Conservation (phyloP, 306 rosid species). For the Ziziphus jujuba region DNA sequence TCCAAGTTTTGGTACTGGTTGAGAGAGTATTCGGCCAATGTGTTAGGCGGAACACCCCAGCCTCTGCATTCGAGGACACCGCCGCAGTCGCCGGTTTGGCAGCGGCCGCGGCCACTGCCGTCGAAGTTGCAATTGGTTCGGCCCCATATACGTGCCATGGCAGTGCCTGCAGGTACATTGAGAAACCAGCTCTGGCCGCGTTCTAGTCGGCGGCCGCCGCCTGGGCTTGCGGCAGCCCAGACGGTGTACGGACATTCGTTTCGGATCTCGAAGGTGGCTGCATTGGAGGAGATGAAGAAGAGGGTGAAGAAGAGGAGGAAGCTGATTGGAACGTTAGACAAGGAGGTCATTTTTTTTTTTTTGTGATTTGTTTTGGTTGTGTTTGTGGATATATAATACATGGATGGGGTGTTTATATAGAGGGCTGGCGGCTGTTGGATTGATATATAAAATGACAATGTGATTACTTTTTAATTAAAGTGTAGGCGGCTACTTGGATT, state of each 20-base stretch:
- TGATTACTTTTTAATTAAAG: too few species aligned
- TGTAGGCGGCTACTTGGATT: too few species aligned
- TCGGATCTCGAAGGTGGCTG: constrained; percentile 32
- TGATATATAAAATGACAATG: too few species aligned
- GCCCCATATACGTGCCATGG: constrained; percentile 72
- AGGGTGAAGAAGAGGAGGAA: constrained; percentile 5
- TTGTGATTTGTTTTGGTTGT: too few species aligned
- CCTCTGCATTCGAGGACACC: constrained; percentile 40
- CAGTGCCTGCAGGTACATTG: constrained; percentile 18
- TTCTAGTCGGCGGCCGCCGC: constrained; percentile 46
- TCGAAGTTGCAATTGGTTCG: constrained; percentile 72
- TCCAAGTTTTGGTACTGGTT: constrained; percentile 56
- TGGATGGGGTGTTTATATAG: too few species aligned
- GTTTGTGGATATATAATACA: too few species aligned
- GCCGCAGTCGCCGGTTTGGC: constrained; percentile 61
- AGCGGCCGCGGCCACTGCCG: constrained; percentile 36
- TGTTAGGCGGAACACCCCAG: constrained; percentile 50
- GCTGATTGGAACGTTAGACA: too few species aligned
- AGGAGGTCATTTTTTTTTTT: constrained; percentile 11
- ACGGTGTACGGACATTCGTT: constrained; percentile 54
- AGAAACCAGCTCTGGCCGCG: constrained; percentile 51
- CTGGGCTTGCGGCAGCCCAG: too few species aligned
- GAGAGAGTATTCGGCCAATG: constrained; percentile 49
- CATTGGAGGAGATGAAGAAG: constrained; percentile 11
- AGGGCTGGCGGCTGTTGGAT: too few species aligned